Percentiles rank a stretch among this genome's conserved stretches.
Conservation (phyloP, 805 yeast genomes). For the Yarrowia porcina region DNA sequence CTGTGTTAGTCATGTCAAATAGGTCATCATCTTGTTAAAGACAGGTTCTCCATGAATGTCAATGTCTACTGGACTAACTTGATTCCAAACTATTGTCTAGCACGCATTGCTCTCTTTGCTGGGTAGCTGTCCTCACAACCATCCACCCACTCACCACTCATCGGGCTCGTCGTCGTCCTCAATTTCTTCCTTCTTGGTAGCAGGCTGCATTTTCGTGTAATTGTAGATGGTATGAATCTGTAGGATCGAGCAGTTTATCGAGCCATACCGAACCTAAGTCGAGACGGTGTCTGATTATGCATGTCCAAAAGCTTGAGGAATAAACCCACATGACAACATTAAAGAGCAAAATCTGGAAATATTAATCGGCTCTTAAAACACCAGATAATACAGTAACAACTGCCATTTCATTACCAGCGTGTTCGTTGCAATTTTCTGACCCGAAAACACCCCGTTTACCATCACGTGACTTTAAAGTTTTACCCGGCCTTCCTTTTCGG, state of each 20-base stretch:
- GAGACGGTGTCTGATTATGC: slow-evolving; percentile 16
- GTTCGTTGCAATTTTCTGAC: background rate
- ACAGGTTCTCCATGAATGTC: no score
- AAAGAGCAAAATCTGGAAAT: background rate
- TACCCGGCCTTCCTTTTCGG: slow-evolving; percentile 24
- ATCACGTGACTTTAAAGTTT: slow-evolving; percentile 18
- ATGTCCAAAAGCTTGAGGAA: background rate
- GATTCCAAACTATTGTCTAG: background rate
- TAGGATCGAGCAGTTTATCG: slow-evolving; percentile 11
- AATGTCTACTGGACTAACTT: background rate
- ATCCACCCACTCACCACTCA: slow-evolving; percentile 49
- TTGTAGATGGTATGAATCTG: background rate
- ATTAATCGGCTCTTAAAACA: background rate
- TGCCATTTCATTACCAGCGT: background rate
- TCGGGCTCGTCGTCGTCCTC: slow-evolving; percentile 62
- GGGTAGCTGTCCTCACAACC: background rate
- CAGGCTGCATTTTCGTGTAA: slow-evolving; percentile 10
- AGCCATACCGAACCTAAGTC: slow-evolving; percentile 18
- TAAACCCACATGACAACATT: background rate
- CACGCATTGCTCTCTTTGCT: background rate
- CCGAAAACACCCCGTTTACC: background rate
- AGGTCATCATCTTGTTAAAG: no score
- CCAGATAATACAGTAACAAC: background rate
- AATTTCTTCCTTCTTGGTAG: slow-evolving; percentile 25
- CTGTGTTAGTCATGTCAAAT: slow-evolving; percentile 34